phyloP scores from a whole-genome alignment of 306 rosid genomes.

The Trifolium subterraneum region DNA sequence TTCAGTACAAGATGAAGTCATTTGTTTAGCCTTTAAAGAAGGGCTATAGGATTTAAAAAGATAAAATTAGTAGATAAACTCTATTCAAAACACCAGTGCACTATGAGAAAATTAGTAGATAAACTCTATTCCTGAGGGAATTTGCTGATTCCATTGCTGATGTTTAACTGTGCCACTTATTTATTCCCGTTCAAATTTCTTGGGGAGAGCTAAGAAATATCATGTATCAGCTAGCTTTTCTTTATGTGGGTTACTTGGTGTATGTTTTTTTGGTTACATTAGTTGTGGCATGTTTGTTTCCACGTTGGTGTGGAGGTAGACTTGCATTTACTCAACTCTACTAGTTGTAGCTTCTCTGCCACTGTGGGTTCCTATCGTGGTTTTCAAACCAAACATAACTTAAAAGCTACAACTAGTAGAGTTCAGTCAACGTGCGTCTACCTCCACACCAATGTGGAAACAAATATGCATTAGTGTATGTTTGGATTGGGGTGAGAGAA shows the following conservation, averaged over 20 bases:
- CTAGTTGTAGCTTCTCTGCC: too few relatives aligned
- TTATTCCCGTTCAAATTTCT: constrained; percentile 18
- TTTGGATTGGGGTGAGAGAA: background rate
- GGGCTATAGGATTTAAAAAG: constrained; percentile 25
- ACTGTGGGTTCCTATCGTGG: too few relatives aligned
- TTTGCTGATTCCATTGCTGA: constrained; percentile 5
- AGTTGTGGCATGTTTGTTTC: too few relatives aligned
- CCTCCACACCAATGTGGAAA: too few relatives aligned
- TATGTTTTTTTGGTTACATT: background rate
- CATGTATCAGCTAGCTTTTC: background rate
- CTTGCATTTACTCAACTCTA: too few relatives aligned
- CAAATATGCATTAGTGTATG: background rate
- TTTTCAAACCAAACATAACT: too few relatives aligned
- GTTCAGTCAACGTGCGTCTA: too few relatives aligned
- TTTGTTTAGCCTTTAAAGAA: constrained; percentile 20
- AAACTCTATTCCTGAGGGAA: background rate
- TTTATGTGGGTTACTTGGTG: background rate
- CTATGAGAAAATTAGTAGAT: background rate
- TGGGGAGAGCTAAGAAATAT: constrained; percentile 1
- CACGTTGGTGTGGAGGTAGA: too few relatives aligned
- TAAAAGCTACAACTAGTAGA: too few relatives aligned
- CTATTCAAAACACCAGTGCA: background rate
- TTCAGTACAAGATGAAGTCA: background rate
- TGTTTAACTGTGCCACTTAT: background rate
- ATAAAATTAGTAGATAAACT: background rate